These are phyloP conservation scores for Salinomyces thailandicus DNA, from an alignment of 2,329 filamentous ascomycete genomes.

Conservation along the genomic window DNA sequence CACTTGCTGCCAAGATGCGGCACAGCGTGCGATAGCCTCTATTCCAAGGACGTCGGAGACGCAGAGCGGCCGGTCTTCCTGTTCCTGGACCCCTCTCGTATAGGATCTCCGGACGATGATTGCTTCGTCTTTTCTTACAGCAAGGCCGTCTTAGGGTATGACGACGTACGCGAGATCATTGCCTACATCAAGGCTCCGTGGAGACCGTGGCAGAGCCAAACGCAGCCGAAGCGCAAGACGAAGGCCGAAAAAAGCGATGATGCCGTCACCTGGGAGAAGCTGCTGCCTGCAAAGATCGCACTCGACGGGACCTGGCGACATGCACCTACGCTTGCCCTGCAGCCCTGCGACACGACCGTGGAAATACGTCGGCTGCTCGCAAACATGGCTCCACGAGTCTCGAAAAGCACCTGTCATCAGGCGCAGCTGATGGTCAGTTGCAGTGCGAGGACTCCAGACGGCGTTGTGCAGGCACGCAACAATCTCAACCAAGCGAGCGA, in stretches of 20 bases:
- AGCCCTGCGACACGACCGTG: neutral
- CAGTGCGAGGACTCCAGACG: too few relatives aligned
- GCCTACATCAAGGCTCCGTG: constrained; percentile 39
- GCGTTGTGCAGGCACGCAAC: too few relatives aligned
- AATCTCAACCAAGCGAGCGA: constrained; percentile 6
- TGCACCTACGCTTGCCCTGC: neutral
- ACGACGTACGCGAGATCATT: constrained; percentile 36
- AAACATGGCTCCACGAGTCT: too few relatives aligned
- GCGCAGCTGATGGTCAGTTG: neutral
- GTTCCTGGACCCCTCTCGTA: constrained; percentile 47
- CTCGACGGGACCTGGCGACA: neutral
- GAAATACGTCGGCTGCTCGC: neutral
- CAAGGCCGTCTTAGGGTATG: constrained; percentile 36
- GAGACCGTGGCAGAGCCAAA: constrained; percentile 25
- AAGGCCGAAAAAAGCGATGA: too few relatives aligned
- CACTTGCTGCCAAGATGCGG: constrained; percentile 45
- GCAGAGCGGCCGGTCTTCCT: constrained; percentile 37
- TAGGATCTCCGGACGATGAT: constrained; percentile 39
- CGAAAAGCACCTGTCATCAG: constrained; percentile 1
- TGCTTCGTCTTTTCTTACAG: constrained; percentile 47
- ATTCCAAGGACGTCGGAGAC: constrained; percentile 29
- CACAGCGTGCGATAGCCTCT: constrained; percentile 45
- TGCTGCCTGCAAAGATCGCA: neutral
- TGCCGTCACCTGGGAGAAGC: too few relatives aligned
- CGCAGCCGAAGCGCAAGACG: too few relatives aligned